Evolutionary conservation across 495 filamentous ascomycete species (phyloP), one percentile per base, ranked within the genome.

Genomic region (Cercophora scortea): DNA sequence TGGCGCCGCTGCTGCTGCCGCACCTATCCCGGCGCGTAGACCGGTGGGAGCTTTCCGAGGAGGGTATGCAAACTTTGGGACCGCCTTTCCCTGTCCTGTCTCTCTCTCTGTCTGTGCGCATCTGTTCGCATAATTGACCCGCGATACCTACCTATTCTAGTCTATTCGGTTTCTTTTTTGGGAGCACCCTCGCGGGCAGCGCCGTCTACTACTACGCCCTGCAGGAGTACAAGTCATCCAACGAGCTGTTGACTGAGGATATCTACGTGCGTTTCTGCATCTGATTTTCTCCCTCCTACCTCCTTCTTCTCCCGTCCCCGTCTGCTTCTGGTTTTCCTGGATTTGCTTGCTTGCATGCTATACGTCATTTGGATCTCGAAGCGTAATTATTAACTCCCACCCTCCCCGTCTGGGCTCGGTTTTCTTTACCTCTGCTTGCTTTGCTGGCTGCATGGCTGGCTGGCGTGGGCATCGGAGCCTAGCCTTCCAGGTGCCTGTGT

Each of bases 201-300:
- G 83, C 79, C 39, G 83, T 95, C 55, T 97, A 96, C 71, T 89
- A 88, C 66, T 97, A 97, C 64, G 78, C 94, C 55, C 69, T 97
- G 51, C 84, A 89, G 62, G 91, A 98, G 68, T 97, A 97, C 70
- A 85, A 88, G 68, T 77, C 93, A 38, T 87, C 90, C 50, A 98
- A 97, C 69, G 89, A 95, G 71, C 79, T 96, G 65, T 72, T 98
- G 70, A 93, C 87, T 42, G 89, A 95, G 71, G 93, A 98, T 75
- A 96, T 98, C 68, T 87, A 87, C 72, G 93, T 97, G 81, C 65
- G 88, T 82, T 59, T 65, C 49, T 71, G 72, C 71, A 74, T 74
- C 60, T 75, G 66, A 72, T 70, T 68, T 51, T 15, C 36, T 51
- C 8, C 17, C 39, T 25, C 16, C n/a, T 19, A 42, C 42, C n/a